A percentile compares a stretch with the other conserved stretches of the same genome.
phyloP scores from a whole-genome alignment of 495 filamentous ascomycete species.

The Penicillium crystallinum region DNA sequence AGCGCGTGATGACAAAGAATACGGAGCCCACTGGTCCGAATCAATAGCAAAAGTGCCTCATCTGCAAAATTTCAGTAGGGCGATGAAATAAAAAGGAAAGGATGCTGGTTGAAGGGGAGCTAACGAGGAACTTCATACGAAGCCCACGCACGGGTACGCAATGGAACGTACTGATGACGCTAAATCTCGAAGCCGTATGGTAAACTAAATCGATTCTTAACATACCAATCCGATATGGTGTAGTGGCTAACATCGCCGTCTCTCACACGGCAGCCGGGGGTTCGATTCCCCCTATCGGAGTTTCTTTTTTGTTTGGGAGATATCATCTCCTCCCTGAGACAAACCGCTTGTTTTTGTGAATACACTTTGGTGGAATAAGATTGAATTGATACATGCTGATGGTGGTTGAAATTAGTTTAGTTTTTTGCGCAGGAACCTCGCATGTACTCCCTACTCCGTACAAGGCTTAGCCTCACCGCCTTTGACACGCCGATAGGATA shows the following conservation, averaged over 20 bases:
- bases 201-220: background rate
- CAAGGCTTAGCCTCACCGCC: background rate
- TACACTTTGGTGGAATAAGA: no score
- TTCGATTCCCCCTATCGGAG: constrained; percentile 40
- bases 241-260: constrained; percentile 41
- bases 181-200: background rate
- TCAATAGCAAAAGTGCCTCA: background rate
- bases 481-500: background rate
- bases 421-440: no score
- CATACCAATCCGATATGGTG: constrained; percentile 40
- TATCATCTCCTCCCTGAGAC: no score
- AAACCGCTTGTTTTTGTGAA: no score
- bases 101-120: no score
- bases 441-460: no score
- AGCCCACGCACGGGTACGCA: no score
- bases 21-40: background rate
- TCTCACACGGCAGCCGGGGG: constrained; percentile 40
- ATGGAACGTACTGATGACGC: constrained; percentile 10
- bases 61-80: no score
- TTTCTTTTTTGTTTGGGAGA: constrained; percentile 11
- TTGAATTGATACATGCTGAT: no score
- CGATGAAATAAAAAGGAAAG: no score
- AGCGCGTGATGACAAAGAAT: background rate
- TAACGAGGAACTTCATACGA: no score
- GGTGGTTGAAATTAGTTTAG: no score